Conservation (phyloP, 2,329 filamentous ascomycete genomes). For the Microdochium nivale region DNA sequence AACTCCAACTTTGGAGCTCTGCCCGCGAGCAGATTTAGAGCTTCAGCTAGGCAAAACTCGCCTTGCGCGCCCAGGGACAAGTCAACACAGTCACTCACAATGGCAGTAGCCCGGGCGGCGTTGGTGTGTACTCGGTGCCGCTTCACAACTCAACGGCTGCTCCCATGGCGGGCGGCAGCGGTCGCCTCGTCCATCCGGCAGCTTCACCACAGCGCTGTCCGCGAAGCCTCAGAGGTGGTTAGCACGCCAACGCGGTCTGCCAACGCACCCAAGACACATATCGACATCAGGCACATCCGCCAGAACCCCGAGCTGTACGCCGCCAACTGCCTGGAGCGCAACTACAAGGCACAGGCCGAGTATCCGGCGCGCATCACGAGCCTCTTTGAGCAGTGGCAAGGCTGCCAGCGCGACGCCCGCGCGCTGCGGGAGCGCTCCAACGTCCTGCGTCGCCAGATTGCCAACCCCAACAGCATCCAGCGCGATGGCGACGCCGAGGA, state of each 20-base stretch:
- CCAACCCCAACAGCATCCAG: slow-evolving; percentile 36
- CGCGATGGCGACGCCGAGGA: slow-evolving; percentile 22
- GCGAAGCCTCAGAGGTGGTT: not conserved
- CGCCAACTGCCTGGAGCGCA: slow-evolving; percentile 75
- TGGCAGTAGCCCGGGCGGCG: not conserved
- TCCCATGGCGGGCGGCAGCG: not conserved
- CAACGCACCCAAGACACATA: slow-evolving; percentile 17
- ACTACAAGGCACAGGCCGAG: slow-evolving; percentile 55
- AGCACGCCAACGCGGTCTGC: not conserved
- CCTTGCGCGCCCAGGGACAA: no score
- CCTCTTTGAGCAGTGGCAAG: slow-evolving; percentile 49
- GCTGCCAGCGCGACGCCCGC: slow-evolving; percentile 51
- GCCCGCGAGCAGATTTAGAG: no score
- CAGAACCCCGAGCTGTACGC: slow-evolving; percentile 73
- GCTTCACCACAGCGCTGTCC: not conserved
- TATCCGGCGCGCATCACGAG: slow-evolving; percentile 47
- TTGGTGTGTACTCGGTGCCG: not conserved
- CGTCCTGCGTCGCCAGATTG: slow-evolving; percentile 47
- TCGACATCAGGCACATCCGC: slow-evolving; percentile 87
- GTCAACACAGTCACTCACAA: not conserved
- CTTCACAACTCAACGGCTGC: not conserved
- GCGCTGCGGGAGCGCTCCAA: slow-evolving; percentile 60
- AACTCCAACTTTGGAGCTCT: no score
- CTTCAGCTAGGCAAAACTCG: no score
- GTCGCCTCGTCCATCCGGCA: not conserved